Evolutionary conservation across 805 yeast species (phyloP), one percentile per base, ranked within the genome.

Genomic region (Candida silvicultrix): DNA sequence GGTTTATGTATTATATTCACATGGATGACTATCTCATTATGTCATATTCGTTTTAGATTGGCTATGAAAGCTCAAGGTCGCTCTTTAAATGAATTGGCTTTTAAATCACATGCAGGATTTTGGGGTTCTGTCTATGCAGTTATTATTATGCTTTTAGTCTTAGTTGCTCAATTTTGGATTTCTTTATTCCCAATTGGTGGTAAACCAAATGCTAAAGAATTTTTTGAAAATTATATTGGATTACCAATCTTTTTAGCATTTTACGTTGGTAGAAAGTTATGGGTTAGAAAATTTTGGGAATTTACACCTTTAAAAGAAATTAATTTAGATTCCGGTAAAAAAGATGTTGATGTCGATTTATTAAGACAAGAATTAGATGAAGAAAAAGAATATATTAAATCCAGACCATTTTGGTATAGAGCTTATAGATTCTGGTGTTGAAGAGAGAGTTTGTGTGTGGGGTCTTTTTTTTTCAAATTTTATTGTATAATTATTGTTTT

Each of bases 311-410:
- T 77, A 31, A 54, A 61, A 39, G 75, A 77, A 31, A 75, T 83
- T 54, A 85, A 81, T 53, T 59, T 83, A 38, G 83, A 78, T 56
- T 69, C 78, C 42, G 89, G 89, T 44, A 75, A 85, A 61, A 73
- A 84, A 52, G 78, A 75, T 39, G 53, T 74, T 21, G 86, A 82
- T 56, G 53, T 79, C 49, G 85, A 81, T 34, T 62, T 76, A 41
- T 59, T 81, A 46, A 70, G 66, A 51, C 81, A 75, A 58, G 84
- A 81, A 58, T 62, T 80, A 44, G 73, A 70, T 8, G 85, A 78
- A 61, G 85, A 82, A 60, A 73, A 64, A 58, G 81, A 70, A 12
- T 36, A 14, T 22, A 12, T 42, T 5, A 39, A 39, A 18, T 28
- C 41, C 16, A 42, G 29, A 37, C 45, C 23, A 19, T 28, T 31